Evolutionary conservation across 805 yeast species (phyloP).

Genomic region (Scheffersomyces coipomensis): DNA sequence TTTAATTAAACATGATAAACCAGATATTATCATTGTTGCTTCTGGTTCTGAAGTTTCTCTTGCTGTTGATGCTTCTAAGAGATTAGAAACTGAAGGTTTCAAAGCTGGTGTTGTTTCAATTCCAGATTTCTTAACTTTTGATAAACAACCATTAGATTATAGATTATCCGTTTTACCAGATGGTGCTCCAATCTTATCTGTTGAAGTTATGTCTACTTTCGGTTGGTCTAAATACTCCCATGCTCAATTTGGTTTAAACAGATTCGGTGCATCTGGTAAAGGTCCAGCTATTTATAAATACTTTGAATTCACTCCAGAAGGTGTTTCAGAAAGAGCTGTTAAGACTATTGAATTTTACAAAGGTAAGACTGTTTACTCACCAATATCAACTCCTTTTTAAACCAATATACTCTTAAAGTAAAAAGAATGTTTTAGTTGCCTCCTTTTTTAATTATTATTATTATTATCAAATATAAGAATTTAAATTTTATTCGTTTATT

Average conservation of each 20-base stretch:
- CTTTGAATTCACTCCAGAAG: slow-evolving; percentile 92
- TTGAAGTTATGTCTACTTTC: slow-evolving; percentile 86
- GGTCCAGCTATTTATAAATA: slow-evolving; percentile 76
- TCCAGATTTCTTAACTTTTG: slow-evolving; percentile 92
- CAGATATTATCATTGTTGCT: slow-evolving; percentile 73
- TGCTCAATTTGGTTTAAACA: slow-evolving; percentile 92
- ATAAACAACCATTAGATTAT: slow-evolving; percentile 78
- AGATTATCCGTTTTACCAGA: slow-evolving; percentile 87
- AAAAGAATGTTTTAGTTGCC: too few relatives aligned
- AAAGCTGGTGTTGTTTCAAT: slow-evolving; percentile 84
- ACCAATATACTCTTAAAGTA: too few relatives aligned
- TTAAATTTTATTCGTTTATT: too few relatives aligned
- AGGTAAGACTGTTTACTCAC: slow-evolving; percentile 70
- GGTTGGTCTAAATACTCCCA: slow-evolving; percentile 97
- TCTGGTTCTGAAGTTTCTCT: slow-evolving; percentile 94
- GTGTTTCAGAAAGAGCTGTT: slow-evolving; percentile 81
- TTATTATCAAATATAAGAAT: too few relatives aligned
- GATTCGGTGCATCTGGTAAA: slow-evolving; percentile 96
- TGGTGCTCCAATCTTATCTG: slow-evolving; percentile 87
- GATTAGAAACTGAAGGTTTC: slow-evolving; percentile 62
- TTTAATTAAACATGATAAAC: slow-evolving; percentile 52
- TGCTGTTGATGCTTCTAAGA: slow-evolving; percentile 79
- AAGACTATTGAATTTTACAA: slow-evolving; percentile 80
- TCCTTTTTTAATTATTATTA: too few relatives aligned
- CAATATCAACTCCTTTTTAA: slow-evolving; percentile 77